These are phyloP conservation scores for Neurospora hispaniola DNA, from an alignment of 495 filamentous ascomycete genomes.

Conservation along the genomic window DNA sequence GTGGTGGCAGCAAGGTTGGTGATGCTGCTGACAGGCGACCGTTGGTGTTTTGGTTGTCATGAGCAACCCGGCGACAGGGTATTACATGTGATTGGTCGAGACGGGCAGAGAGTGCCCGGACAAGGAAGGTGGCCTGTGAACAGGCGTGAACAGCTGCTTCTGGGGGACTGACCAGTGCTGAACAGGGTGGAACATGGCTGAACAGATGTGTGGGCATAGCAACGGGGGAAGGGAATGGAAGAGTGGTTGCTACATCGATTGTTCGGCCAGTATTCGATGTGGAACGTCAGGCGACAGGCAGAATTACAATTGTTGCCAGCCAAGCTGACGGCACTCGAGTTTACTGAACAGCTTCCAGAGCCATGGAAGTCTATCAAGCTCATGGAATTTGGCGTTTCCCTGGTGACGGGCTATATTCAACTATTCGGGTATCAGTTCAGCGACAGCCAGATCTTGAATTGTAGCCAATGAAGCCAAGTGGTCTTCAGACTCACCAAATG, in stretches of 20 bases:
- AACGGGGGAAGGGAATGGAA: not conserved
- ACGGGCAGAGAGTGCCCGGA: not conserved
- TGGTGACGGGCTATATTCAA: not conserved
- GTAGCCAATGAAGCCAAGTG: not conserved
- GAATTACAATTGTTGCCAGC: not conserved
- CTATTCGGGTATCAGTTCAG: not conserved
- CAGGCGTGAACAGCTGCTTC: not conserved
- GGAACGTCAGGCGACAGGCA: not conserved
- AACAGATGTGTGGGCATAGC: not conserved
- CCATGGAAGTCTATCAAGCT: not conserved
- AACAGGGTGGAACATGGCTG: not conserved
- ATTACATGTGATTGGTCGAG: conserved; percentile 12
- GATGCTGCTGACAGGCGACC: not conserved
- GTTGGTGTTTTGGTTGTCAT: not conserved
- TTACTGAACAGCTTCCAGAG: not conserved
- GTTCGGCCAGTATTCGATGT: not conserved
- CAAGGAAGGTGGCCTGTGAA: not conserved
- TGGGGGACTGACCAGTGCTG: not conserved
- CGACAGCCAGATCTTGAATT: not conserved
- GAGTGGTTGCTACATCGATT: not conserved
- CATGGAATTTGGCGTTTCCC: not conserved
- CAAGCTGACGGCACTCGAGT: not conserved
- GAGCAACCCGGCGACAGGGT: not conserved
- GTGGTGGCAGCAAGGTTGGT: not conserved
- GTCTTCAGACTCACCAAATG: not conserved